These are phyloP conservation scores for Magnolia officinalis DNA, from an alignment of 164 flowering plant genomes.

Conservation along the genomic window DNA sequence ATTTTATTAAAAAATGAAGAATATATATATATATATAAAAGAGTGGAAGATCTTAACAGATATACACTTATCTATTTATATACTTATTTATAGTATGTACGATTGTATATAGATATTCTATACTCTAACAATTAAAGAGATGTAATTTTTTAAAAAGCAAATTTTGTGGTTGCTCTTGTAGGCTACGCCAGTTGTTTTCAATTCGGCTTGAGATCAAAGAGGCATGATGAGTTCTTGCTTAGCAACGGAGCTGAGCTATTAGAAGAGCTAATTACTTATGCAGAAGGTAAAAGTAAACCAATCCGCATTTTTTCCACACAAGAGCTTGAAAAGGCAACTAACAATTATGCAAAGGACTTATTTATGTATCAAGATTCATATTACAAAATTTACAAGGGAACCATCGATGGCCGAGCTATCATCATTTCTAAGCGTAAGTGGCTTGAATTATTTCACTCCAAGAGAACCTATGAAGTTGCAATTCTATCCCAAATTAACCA, in stretches of 20 bases:
- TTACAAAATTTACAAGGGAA: background rate
- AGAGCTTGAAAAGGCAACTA: background rate
- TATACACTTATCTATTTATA: no score
- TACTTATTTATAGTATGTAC: no score
- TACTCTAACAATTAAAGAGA: no score
- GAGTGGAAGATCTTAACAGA: no score
- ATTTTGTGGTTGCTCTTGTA: background rate
- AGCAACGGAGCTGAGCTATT: background rate
- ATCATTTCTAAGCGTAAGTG: background rate
- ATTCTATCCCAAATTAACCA: background rate
- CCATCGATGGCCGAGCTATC: background rate
- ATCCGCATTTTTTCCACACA: background rate
- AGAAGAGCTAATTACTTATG: background rate
- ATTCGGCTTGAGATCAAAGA: background rate
- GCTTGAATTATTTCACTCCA: background rate
- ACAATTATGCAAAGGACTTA: background rate
- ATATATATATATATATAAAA: no score
- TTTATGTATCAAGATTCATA: background rate
- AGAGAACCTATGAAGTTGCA: background rate
- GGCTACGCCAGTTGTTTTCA: background rate
- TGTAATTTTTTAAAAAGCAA: no score
- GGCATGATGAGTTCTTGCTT: background rate
- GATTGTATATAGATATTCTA: no score
- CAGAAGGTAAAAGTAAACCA: background rate
- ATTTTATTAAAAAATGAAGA: no score